Evolutionary conservation across 441 rosid genomes (phyloP).

Genomic region (Aquilaria agallochum): DNA sequence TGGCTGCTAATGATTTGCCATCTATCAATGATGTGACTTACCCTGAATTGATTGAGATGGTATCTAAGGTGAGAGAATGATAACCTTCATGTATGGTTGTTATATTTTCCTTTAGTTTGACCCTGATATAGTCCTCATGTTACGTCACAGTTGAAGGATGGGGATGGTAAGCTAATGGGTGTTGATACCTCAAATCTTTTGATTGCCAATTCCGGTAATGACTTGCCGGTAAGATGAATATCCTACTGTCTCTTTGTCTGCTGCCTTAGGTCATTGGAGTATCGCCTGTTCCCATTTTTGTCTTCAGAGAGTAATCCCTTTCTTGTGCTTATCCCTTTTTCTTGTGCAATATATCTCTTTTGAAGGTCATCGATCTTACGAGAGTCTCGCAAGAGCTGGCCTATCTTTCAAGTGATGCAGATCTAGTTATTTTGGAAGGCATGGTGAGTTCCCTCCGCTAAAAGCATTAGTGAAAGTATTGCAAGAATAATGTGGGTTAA

Average conservation of each 20-base stretch:
- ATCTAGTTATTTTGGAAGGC: constrained; percentile 91
- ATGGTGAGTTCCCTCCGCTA: constrained; percentile 57
- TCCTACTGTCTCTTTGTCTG: too few species aligned
- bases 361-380: constrained; percentile 90
- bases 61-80: constrained; percentile 56
- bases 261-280: too few species aligned
- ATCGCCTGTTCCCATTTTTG: too few species aligned
- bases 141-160: constrained; percentile 75
- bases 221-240: constrained; percentile 70
- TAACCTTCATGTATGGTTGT: constrained; percentile 4
- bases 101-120: not conserved
- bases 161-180: constrained; percentile 59
- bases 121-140: constrained; percentile 27
- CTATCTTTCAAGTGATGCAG: constrained; percentile 74
- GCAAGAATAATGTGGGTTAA: not conserved
- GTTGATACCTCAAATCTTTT: constrained; percentile 78
- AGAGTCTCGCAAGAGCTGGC: constrained; percentile 85
- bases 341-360: constrained; percentile 1
- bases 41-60: constrained; percentile 68
- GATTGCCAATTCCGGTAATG: constrained; percentile 92
- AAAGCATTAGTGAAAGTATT: constrained; percentile 1
- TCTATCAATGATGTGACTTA: constrained; percentile 92
- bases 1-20: constrained; percentile 96
- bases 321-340: too few species aligned
- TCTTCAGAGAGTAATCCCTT: too few species aligned